These are phyloP conservation scores for Colletotrichum sp. DNA, from an alignment of 2,329 filamentous ascomycete genomes.

Conservation along the genomic window DNA sequence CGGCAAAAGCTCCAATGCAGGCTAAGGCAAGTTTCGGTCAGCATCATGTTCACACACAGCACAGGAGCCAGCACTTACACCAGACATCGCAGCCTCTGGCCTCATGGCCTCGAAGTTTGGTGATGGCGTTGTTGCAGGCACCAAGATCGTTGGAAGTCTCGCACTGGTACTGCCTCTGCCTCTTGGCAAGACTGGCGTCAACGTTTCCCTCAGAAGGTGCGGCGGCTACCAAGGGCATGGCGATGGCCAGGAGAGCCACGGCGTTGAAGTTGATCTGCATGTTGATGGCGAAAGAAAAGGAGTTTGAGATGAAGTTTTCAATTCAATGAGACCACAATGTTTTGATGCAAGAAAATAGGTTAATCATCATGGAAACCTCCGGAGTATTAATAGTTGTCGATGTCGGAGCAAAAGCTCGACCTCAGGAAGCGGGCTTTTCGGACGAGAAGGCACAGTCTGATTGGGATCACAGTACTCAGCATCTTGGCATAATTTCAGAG, in stretches of 20 bases:
- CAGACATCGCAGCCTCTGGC: neutral
- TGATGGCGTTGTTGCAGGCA: neutral
- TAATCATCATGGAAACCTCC: accelerated
- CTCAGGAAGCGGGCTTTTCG: neutral
- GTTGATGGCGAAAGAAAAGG: neutral
- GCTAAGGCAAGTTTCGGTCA: too few species aligned
- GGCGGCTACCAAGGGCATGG: neutral
- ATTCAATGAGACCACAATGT: neutral
- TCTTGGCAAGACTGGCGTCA: neutral
- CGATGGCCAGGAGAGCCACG: neutral
- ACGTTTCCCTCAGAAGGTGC: neutral
- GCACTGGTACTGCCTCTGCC: neutral
- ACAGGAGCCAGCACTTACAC: neutral
- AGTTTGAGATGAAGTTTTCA: accelerated
- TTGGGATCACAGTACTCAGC: neutral
- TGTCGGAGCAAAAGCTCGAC: accelerated
- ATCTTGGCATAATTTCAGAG: neutral
- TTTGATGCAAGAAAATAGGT: accelerated
- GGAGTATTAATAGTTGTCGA: neutral
- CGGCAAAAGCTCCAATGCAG: too few species aligned
- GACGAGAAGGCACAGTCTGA: accelerated
- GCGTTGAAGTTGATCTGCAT: neutral
- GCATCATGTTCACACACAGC: too few species aligned
- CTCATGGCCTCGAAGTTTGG: neutral
- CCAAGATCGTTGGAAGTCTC: neutral